A percentile compares a stretch with the other conserved stretches of the same genome.
These are phyloP conservation scores for Staphylotrichum tortipilum DNA, from an alignment of 495 filamentous ascomycete genomes.

Conservation along the genomic window DNA sequence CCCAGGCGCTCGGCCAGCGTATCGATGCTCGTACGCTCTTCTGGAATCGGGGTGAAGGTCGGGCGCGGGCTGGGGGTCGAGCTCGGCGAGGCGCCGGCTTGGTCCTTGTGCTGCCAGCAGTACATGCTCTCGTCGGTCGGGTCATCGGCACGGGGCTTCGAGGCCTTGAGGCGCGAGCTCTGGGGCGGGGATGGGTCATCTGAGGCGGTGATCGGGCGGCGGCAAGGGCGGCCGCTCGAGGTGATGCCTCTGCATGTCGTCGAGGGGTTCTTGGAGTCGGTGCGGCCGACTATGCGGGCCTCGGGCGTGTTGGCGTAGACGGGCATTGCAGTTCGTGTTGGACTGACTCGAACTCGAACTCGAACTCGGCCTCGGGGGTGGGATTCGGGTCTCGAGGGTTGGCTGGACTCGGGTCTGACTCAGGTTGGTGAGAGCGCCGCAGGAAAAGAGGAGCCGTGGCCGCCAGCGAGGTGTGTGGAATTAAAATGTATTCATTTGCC, in stretches of 20 bases:
- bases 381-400: no score
- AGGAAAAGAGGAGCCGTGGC: neutral
- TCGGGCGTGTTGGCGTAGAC: slow-evolving; percentile 80
- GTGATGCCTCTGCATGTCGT: slow-evolving; percentile 87
- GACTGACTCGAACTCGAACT: no score
- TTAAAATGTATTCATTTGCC: no score
- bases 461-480: no score
- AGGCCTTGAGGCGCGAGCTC: slow-evolving; percentile 29
- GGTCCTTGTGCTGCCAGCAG: slow-evolving; percentile 93
- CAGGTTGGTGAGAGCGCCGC: no score
- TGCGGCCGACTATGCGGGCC: slow-evolving; percentile 60
- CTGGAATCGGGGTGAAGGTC: slow-evolving; percentile 30
- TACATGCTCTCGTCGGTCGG: slow-evolving; percentile 45
- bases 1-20: slow-evolving; percentile 73
- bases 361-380: neutral
- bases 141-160: slow-evolving; percentile 42
- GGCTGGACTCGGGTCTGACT: no score
- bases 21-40: slow-evolving; percentile 68
- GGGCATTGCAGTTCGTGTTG: slow-evolving; percentile 52
- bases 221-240: slow-evolving; percentile 64
- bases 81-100: slow-evolving; percentile 46
- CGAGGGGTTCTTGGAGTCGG: slow-evolving; percentile 74
- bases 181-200: slow-evolving; percentile 19
- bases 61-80: slow-evolving; percentile 34
- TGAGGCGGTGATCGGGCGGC: slow-evolving; percentile 49